These are phyloP conservation scores for Saccharomycopsis malanga DNA, from an alignment of 805 yeast genomes.

Conservation along the genomic window DNA sequence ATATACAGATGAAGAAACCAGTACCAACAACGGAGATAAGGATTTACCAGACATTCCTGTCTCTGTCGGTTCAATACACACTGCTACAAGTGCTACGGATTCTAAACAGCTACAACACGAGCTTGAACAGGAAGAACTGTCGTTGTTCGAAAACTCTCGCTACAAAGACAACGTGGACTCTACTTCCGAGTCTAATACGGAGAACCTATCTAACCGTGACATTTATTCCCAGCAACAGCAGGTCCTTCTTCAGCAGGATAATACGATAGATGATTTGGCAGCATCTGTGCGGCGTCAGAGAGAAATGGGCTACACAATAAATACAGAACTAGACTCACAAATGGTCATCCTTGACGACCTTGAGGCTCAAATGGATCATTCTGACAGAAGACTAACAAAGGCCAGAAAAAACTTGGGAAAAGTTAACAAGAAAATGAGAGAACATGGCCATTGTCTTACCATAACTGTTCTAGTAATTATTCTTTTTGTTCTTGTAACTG, in stretches of 20 bases:
- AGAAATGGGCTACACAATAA: slow-evolving; percentile 39
- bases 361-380: slow-evolving; percentile 39
- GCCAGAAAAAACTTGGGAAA: slow-evolving; percentile 36
- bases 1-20: slow-evolving; percentile 1
- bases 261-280: slow-evolving; percentile 34
- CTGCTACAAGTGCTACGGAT: neutral
- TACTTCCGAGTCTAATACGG: neutral
- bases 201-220: slow-evolving; percentile 28
- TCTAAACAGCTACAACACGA: neutral
- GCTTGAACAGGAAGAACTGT: neutral
- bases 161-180: neutral
- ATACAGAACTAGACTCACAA: slow-evolving; percentile 42
- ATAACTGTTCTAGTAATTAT: slow-evolving; percentile 39
- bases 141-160: neutral
- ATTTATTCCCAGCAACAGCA: slow-evolving; percentile 40
- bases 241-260: slow-evolving; percentile 41
- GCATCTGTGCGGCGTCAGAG: slow-evolving; percentile 39
- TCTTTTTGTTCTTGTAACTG: slow-evolving; percentile 36
- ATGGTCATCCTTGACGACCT: slow-evolving; percentile 43
- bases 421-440: slow-evolving; percentile 36
- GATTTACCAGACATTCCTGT: neutral
- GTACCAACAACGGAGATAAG: neutral
- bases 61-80: neutral
- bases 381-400: slow-evolving; percentile 34
- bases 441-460: slow-evolving; percentile 44